Percentiles rank a stretch among this genome's conserved stretches.
These are phyloP conservation scores for Sanguinoderma infundibulare DNA, from an alignment of 1,284 basidiomycete species.

Conservation along the genomic window DNA sequence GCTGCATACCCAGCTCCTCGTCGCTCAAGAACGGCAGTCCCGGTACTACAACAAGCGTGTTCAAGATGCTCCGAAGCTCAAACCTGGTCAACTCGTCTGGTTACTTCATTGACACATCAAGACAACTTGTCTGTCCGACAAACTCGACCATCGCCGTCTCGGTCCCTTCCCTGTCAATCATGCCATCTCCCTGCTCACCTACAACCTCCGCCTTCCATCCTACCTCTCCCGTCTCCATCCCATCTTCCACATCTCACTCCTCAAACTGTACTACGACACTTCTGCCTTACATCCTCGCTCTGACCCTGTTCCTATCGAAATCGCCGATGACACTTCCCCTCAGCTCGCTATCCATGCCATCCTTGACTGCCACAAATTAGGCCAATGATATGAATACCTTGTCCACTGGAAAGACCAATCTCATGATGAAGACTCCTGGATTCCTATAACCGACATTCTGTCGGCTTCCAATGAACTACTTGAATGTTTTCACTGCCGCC, in stretches of 20 bases:
- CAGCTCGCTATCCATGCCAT: slow-evolving; percentile 29
- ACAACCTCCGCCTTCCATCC: slow-evolving; percentile 37
- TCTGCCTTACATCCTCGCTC: slow-evolving; percentile 31
- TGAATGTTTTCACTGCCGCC: slow-evolving; percentile 38
- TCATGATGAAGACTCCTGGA: slow-evolving; percentile 35
- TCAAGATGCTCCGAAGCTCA: slow-evolving; percentile 31
- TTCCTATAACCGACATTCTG: slow-evolving; percentile 39
- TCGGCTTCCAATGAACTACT: slow-evolving; percentile 34
- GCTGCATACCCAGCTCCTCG: slow-evolving; percentile 32
- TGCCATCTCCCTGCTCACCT: slow-evolving; percentile 28
- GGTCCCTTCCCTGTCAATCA: slow-evolving; percentile 44
- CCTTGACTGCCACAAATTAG: slow-evolving; percentile 34
- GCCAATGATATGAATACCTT: slow-evolving; percentile 38
- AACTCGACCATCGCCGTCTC: slow-evolving; percentile 40
- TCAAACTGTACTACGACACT: slow-evolving; percentile 39
- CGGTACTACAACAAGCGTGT: slow-evolving; percentile 29
- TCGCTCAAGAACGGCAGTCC: slow-evolving; percentile 32
- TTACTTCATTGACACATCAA: slow-evolving; percentile 39
- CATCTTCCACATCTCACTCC: slow-evolving; percentile 47
- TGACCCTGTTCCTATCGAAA: slow-evolving; percentile 25
- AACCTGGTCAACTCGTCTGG: slow-evolving; percentile 41
- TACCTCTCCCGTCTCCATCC: slow-evolving; percentile 39
- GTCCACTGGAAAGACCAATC: slow-evolving; percentile 31
- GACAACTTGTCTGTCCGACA: slow-evolving; percentile 43
- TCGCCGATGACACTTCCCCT: slow-evolving; percentile 23